phyloP scores from a whole-genome alignment of 495 filamentous ascomycete species.

The Xanthoparmelia taractica region DNA sequence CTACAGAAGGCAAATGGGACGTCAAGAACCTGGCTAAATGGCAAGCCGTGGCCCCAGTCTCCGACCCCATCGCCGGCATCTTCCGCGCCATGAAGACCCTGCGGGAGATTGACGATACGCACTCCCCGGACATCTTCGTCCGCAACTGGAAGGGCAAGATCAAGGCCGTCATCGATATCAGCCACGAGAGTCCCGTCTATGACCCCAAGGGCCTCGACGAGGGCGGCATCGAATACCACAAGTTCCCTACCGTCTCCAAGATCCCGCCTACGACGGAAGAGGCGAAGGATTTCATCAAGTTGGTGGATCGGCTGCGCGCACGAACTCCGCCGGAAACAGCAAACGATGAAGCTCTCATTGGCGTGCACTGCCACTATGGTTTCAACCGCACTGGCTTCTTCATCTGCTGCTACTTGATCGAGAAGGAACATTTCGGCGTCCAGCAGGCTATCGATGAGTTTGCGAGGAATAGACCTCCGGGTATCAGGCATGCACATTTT shows the following conservation, averaged over 20 bases:
- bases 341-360: conserved; percentile 47
- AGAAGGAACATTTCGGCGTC: conserved; percentile 62
- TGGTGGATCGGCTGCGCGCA: conserved; percentile 62
- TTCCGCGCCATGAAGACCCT: conserved; percentile 87
- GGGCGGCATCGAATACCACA: conserved; percentile 71
- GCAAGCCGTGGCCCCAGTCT: conserved; percentile 70
- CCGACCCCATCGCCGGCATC: conserved; percentile 60
- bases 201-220: conserved; percentile 65
- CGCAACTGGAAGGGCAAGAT: conserved; percentile 57
- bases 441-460: conserved; percentile 79
- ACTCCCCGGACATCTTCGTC: conserved; percentile 69
- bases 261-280: conserved; percentile 75
- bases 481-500: conserved; percentile 87
- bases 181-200: conserved; percentile 78
- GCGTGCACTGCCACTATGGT: conserved; percentile 92
- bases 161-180: conserved; percentile 78
- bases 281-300: conserved; percentile 63
- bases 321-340: conserved; percentile 21
- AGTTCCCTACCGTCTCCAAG: conserved; percentile 87
- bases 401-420: conserved; percentile 84
- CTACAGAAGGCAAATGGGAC: conserved; percentile 90
- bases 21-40: conserved; percentile 95
- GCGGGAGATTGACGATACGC: conserved; percentile 74
- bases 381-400: conserved; percentile 90
- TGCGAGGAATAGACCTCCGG: conserved; percentile 61